phyloP scores from a whole-genome alignment of 2,329 filamentous ascomycete genomes.

The Canariomyces notabilis region DNA sequence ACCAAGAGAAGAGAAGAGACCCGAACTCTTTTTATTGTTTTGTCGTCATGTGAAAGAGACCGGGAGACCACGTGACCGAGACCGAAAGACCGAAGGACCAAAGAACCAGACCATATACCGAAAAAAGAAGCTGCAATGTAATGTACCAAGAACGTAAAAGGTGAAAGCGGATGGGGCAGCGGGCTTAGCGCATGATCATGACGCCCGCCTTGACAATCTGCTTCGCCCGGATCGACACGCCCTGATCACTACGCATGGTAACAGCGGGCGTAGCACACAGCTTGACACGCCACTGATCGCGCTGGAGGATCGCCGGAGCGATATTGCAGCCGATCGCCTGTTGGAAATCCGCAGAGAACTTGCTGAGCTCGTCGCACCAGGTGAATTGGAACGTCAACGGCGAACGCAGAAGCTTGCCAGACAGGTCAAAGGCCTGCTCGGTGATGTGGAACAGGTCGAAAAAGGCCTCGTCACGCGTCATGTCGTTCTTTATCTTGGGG shows the following conservation, averaged over 20 bases:
- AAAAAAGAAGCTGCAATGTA: no score
- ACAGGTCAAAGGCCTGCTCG: conserved; percentile 40
- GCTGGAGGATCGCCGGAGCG: conserved; percentile 42
- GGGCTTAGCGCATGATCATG: conserved; percentile 32
- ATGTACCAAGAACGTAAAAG: no score
- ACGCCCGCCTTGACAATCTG: conserved; percentile 44
- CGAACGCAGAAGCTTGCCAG: conserved; percentile 42
- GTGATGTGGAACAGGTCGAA: conserved; percentile 40
- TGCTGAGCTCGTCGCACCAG: conserved; percentile 46
- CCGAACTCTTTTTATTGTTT: no score
- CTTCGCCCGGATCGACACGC: conserved; percentile 40
- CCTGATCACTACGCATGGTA: conserved; percentile 49
- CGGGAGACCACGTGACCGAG: no score
- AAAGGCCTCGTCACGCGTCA: conserved; percentile 34
- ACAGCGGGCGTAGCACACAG: conserved; percentile 51
- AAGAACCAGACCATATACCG: no score
- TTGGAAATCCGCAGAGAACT: conserved; percentile 46
- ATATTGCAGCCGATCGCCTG: conserved; percentile 40
- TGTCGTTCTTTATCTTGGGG: conserved; percentile 31
- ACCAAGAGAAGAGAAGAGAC: no score
- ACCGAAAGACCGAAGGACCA: no score
- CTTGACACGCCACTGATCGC: conserved; percentile 47
- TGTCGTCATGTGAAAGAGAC: no score
- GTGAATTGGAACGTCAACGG: conserved; percentile 31
- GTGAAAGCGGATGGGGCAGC: no score